A percentile compares a stretch with the other conserved stretches of the same genome.
phyloP scores from a whole-genome alignment of 805 yeast species.

The Lipomyces anomalus region DNA sequence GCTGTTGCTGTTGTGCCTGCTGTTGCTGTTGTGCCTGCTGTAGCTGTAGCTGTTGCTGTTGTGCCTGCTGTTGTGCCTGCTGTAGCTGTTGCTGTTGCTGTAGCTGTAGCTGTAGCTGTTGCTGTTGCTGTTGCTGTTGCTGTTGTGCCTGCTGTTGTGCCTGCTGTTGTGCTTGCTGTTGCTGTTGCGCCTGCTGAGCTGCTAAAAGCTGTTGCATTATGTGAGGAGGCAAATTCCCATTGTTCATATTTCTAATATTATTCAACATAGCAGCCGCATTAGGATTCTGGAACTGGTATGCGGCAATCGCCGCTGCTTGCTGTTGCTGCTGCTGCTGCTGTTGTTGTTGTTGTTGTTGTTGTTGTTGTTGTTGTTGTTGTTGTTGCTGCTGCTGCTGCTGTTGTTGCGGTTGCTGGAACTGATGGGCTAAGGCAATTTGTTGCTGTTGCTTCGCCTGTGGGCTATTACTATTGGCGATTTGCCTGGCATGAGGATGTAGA shows the following conservation, averaged over 20 bases:
- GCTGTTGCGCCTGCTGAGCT: slow-evolving; percentile 5
- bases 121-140: background rate
- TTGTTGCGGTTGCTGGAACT: slow-evolving; percentile 6
- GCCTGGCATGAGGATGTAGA: slow-evolving; percentile 5
- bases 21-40: too few relatives aligned
- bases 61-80: too few relatives aligned
- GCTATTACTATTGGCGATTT: too few relatives aligned
- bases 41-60: too few relatives aligned
- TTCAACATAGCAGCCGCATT: background rate
- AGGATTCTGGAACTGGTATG: background rate
- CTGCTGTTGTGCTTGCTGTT: slow-evolving; percentile 14
- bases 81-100: too few relatives aligned
- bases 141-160: too few relatives aligned
- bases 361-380: slow-evolving; percentile 5
- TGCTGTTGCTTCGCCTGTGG: slow-evolving; percentile 8
- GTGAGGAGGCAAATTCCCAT: background rate
- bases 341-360: background rate
- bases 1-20: too few relatives aligned
- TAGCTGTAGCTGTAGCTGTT: slow-evolving; percentile 2
- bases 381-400: slow-evolving; percentile 5
- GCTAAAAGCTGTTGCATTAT: background rate
- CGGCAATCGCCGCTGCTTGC: background rate
- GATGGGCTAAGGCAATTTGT: slow-evolving; percentile 11
- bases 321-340: slow-evolving; percentile 3
- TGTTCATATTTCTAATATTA: background rate